These are phyloP conservation scores for Trichoderma koningiopsis DNA, from an alignment of 2,329 filamentous ascomycete species.

Conservation along the genomic window DNA sequence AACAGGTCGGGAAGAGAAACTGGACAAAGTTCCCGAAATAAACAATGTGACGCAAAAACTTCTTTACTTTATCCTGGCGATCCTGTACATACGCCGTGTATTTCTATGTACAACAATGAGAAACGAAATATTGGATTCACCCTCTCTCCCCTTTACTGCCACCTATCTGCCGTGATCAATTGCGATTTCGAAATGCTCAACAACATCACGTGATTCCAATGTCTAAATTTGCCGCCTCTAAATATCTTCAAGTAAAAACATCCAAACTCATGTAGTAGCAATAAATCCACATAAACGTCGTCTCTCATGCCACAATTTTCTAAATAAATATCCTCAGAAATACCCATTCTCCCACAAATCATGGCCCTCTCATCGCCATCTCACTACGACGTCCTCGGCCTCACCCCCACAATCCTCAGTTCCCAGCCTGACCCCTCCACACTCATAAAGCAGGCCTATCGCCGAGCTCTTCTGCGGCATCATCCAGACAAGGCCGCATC, in stretches of 20 bases:
- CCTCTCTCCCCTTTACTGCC: neutral
- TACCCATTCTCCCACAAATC: slow-evolving; percentile 18
- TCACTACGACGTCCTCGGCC: slow-evolving; percentile 63
- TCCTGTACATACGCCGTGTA: slow-evolving; percentile 40
- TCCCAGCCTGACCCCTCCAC: slow-evolving; percentile 46
- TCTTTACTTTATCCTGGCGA: neutral
- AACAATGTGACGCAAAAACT: slow-evolving; percentile 29
- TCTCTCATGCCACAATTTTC: neutral
- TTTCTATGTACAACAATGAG: slow-evolving; percentile 36
- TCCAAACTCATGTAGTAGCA: neutral
- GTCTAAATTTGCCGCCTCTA: slow-evolving; percentile 12
- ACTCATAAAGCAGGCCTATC: slow-evolving; percentile 65
- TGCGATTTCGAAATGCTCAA: neutral
- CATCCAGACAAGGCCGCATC: slow-evolving; percentile 61
- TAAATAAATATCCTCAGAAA: neutral
- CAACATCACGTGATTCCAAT: slow-evolving; percentile 8
- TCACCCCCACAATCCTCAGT: slow-evolving; percentile 53
- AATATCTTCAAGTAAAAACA: neutral
- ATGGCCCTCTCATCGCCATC: slow-evolving; percentile 41
- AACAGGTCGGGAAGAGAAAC: slow-evolving; percentile 55
- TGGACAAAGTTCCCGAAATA: slow-evolving; percentile 63
- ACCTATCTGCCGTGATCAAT: neutral
- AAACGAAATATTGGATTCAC: slow-evolving; percentile 24
- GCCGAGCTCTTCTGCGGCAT: slow-evolving; percentile 63
- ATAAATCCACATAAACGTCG: neutral